phyloP scores from a whole-genome alignment of 2,329 filamentous ascomycete genomes.

The Metarhizium album region DNA sequence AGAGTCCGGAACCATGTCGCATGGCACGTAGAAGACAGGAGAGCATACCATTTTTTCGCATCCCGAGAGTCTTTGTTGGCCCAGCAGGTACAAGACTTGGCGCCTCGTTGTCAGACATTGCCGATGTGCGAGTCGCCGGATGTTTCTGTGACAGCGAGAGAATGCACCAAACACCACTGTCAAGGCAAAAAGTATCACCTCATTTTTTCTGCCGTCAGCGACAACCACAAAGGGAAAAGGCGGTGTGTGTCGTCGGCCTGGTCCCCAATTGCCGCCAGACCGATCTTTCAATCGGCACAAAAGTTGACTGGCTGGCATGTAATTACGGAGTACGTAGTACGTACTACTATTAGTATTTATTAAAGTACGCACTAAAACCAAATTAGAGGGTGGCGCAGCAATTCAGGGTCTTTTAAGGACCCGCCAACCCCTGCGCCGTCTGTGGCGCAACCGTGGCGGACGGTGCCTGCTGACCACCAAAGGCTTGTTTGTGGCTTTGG shows the following conservation, averaged over 20 bases:
- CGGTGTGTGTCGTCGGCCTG: not conserved
- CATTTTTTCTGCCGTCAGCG: slow-evolving; percentile 4
- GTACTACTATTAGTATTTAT: no score
- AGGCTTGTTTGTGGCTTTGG: no score
- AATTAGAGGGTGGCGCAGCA: slow-evolving; percentile 4
- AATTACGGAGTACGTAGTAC: no score
- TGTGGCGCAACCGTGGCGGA: slow-evolving; percentile 1
- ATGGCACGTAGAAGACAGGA: not conserved
- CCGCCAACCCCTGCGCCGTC: no score
- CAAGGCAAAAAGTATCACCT: not conserved
- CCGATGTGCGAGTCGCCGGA: not conserved
- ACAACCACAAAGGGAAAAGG: not conserved
- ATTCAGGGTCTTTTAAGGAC: slow-evolving; percentile 4
- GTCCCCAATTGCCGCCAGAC: not conserved
- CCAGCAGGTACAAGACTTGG: slow-evolving; percentile 8
- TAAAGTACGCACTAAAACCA: no score
- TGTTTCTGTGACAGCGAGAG: not conserved
- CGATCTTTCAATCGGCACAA: not conserved
- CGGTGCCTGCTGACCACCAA: not conserved
- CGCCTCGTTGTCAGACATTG: slow-evolving; percentile 4
- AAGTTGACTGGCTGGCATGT: not conserved
- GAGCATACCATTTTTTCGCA: slow-evolving; percentile 74
- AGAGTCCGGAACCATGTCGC: slow-evolving; percentile 5
- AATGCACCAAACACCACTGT: not conserved
- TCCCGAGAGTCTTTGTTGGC: slow-evolving; percentile 40